phyloP scores from a whole-genome alignment of 2,329 filamentous ascomycete species.

The Keithomyces neogunnii region DNA sequence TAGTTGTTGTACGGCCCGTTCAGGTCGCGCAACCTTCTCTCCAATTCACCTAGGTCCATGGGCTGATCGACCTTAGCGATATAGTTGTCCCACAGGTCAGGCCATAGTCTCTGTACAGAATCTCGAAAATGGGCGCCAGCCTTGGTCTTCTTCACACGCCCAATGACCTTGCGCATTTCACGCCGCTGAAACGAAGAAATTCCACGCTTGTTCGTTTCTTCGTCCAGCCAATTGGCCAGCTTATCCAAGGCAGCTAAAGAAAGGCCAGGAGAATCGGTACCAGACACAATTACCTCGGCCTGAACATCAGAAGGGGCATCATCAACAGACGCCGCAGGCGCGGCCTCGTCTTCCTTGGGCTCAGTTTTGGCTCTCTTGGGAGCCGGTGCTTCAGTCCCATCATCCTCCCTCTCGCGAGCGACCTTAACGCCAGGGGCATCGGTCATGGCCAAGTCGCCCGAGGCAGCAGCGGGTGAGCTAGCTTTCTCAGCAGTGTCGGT shows the following conservation, averaged over 20 bases:
- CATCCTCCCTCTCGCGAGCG: conserved; percentile 70
- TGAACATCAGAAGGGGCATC: conserved; percentile 9
- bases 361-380: conserved; percentile 78
- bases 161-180: conserved; percentile 57
- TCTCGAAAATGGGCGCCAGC: conserved; percentile 66
- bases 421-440: conserved; percentile 52
- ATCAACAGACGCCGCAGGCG: conserved; percentile 9
- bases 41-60: conserved; percentile 79
- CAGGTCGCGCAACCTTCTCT: conserved; percentile 65
- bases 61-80: conserved; percentile 61
- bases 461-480: conserved; percentile 17
- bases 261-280: conserved; percentile 8
- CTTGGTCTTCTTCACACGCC: conserved; percentile 79
- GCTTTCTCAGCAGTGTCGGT: conserved; percentile 26
- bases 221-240: conserved; percentile 32
- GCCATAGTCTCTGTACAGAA: conserved; percentile 68
- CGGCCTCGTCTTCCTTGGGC: conserved; percentile 31
- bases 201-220: conserved; percentile 33
- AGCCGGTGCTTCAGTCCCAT: conserved; percentile 53
- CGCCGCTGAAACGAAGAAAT: conserved; percentile 53
- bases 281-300: conserved; percentile 6
- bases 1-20: conserved; percentile 53
- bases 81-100: conserved; percentile 68
- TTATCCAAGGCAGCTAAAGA: conserved; percentile 15
- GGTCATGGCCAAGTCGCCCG: conserved; percentile 42